Evolutionary conservation across 805 yeast genomes (phyloP).

Genomic region (Starmerella bombicola): DNA sequence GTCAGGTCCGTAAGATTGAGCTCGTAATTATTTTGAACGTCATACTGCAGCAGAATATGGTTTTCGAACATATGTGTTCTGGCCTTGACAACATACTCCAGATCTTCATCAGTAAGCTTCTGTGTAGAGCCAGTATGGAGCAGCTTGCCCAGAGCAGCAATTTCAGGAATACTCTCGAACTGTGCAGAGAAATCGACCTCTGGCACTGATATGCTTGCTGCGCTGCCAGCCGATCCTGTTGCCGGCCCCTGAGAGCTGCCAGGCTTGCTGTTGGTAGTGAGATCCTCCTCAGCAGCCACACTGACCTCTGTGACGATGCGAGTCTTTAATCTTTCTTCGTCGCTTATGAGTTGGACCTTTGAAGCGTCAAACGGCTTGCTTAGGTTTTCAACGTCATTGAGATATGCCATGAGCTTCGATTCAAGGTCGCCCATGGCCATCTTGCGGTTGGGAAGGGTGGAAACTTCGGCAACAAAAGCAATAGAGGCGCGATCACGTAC

Average conservation of each 20-base stretch:
- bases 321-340: constrained; percentile 26
- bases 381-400: constrained; percentile 37
- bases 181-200: constrained; percentile 45
- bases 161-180: constrained; percentile 57
- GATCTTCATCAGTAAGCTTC: constrained; percentile 78
- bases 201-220: neutral
- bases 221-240: neutral
- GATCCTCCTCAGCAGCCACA: constrained; percentile 9
- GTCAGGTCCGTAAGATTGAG: constrained; percentile 65
- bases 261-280: constrained; percentile 9
- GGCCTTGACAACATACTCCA: constrained; percentile 80
- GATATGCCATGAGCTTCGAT: constrained; percentile 57
- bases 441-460: constrained; percentile 42
- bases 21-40: constrained; percentile 75
- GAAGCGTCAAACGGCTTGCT: constrained; percentile 57
- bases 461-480: constrained; percentile 50
- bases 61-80: constrained; percentile 70
- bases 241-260: neutral
- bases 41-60: constrained; percentile 65
- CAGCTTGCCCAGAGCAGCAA: constrained; percentile 59
- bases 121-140: constrained; percentile 47
- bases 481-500: constrained; percentile 95
- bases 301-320: constrained; percentile 6
- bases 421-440: constrained; percentile 73
- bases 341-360: constrained; percentile 42